A percentile compares a stretch with the other conserved stretches of the same genome.
phyloP scores from a whole-genome alignment of 495 filamentous ascomycete genomes.

The Annulohypoxylon nitens region DNA sequence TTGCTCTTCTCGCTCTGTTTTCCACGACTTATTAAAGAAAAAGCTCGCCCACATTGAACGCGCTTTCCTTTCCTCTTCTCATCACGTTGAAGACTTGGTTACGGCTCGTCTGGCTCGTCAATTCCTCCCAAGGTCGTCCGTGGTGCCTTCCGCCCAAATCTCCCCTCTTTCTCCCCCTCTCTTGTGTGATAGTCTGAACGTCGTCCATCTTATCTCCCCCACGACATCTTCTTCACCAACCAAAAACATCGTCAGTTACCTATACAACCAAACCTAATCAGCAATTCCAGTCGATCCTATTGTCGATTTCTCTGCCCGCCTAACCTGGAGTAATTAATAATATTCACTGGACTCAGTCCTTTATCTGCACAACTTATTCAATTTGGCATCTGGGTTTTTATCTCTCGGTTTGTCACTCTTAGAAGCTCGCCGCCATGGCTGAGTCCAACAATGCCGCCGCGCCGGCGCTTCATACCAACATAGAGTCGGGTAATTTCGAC shows the following conservation, averaged over 20 bases:
- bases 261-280: constrained; percentile 40
- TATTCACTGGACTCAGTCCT: constrained; percentile 28
- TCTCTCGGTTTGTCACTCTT: constrained; percentile 38
- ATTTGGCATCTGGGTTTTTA: constrained; percentile 32
- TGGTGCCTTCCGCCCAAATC: constrained; percentile 51
- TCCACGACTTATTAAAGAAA: constrained; percentile 50
- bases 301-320: constrained; percentile 48
- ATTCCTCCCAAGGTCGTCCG: constrained; percentile 52
- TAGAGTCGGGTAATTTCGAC: constrained; percentile 68
- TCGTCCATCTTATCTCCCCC: constrained; percentile 39
- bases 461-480: constrained; percentile 66
- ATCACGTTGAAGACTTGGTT: constrained; percentile 55
- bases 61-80: constrained; percentile 48
- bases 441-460: constrained; percentile 60
- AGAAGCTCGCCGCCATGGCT: constrained; percentile 60
- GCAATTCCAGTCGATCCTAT: constrained; percentile 46
- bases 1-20: constrained; percentile 45
- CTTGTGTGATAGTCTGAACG: constrained; percentile 39
- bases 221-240: constrained; percentile 46
- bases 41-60: constrained; percentile 49
- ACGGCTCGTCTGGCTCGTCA: constrained; percentile 49
- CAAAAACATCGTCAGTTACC: constrained; percentile 42
- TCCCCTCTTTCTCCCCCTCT: constrained; percentile 43
- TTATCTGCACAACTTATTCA: constrained; percentile 27
- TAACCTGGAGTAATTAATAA: constrained; percentile 44